Evolutionary conservation across 148 eudicot species (phyloP).

Genomic region (Spergularia marina): DNA sequence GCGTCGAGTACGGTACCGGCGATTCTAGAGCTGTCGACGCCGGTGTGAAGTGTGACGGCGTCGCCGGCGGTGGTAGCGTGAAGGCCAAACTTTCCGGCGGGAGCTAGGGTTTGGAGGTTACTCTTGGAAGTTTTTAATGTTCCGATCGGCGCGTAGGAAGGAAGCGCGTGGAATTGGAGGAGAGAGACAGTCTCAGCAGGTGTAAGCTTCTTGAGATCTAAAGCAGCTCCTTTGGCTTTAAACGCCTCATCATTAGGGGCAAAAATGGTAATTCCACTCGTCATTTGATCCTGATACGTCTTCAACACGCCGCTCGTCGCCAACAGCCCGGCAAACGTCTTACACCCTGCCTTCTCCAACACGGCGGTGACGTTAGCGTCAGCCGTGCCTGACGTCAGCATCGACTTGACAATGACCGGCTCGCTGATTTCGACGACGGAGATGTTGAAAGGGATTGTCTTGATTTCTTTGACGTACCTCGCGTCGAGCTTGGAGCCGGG

Average conservation of each 20-base stretch:
- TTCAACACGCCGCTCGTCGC: slow-evolving; percentile 42
- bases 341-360: slow-evolving; percentile 53
- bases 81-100: slow-evolving; percentile 49
- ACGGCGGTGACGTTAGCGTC: slow-evolving; percentile 41
- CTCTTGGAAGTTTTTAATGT: slow-evolving; percentile 48
- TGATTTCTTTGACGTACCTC: slow-evolving; percentile 41
- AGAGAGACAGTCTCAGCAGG: slow-evolving; percentile 56
- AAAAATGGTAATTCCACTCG: slow-evolving; percentile 62
- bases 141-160: slow-evolving; percentile 55
- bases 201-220: slow-evolving; percentile 26
- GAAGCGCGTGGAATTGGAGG: slow-evolving; percentile 63
- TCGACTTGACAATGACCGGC: slow-evolving; percentile 37
- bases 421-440: slow-evolving; percentile 49
- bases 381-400: slow-evolving; percentile 26
- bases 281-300: slow-evolving; percentile 37
- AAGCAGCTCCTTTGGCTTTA: slow-evolving; percentile 31
- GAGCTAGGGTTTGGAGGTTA: slow-evolving; percentile 49
- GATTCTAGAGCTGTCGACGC: slow-evolving; percentile 33
- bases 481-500: slow-evolving; percentile 44
- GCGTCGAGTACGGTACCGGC: slow-evolving; percentile 31
- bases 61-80: slow-evolving; percentile 31
- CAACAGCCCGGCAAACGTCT: slow-evolving; percentile 41
- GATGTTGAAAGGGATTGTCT: slow-evolving; percentile 46
- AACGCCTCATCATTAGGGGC: slow-evolving; percentile 82
- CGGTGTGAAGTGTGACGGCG: slow-evolving; percentile 36